Conservation (phyloP, 768 basidiomycete genomes). For the Collybia nuda region DNA sequence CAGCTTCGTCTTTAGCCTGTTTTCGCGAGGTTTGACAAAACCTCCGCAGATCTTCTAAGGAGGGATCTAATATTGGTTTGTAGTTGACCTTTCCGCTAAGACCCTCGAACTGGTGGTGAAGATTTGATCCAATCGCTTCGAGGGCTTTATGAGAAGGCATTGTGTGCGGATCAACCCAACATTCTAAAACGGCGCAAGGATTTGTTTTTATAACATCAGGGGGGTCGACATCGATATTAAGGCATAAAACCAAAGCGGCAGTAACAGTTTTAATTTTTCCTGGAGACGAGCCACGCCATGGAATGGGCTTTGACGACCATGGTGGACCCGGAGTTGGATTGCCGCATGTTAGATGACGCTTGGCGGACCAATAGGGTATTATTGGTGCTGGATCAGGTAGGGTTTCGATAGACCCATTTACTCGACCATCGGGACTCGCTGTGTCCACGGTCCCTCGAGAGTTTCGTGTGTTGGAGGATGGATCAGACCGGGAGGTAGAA, state of each 20-base stretch:
- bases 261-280: slow-evolving; percentile 90
- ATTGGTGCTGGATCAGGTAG: slow-evolving; percentile 53
- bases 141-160: slow-evolving; percentile 92
- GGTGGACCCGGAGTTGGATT: slow-evolving; percentile 75
- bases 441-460: slow-evolving; percentile 19
- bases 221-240: slow-evolving; percentile 97
- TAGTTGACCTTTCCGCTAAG: slow-evolving; percentile 93
- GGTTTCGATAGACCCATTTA: slow-evolving; percentile 46
- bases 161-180: slow-evolving; percentile 96
- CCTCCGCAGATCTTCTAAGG: slow-evolving; percentile 88
- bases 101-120: slow-evolving; percentile 95
- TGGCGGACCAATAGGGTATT: slow-evolving; percentile 83
- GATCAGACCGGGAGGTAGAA: slow-evolving; percentile 49
- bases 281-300: slow-evolving; percentile 80
- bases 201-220: slow-evolving; percentile 97
- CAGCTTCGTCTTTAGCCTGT: slow-evolving; percentile 89
- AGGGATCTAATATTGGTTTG: slow-evolving; percentile 93
- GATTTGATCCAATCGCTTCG: slow-evolving; percentile 88
- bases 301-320: slow-evolving; percentile 62
- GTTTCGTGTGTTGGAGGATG: slow-evolving; percentile 39
- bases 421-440: slow-evolving; percentile 34
- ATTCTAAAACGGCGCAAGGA: slow-evolving; percentile 92
- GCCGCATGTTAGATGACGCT: slow-evolving; percentile 88
- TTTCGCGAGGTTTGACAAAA: slow-evolving; percentile 83
- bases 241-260: slow-evolving; percentile 85